Percentiles rank a stretch among this genome's conserved stretches.
These are phyloP conservation scores for Ballota nigra DNA, from an alignment of 257 asterid species.

Conservation along the genomic window DNA sequence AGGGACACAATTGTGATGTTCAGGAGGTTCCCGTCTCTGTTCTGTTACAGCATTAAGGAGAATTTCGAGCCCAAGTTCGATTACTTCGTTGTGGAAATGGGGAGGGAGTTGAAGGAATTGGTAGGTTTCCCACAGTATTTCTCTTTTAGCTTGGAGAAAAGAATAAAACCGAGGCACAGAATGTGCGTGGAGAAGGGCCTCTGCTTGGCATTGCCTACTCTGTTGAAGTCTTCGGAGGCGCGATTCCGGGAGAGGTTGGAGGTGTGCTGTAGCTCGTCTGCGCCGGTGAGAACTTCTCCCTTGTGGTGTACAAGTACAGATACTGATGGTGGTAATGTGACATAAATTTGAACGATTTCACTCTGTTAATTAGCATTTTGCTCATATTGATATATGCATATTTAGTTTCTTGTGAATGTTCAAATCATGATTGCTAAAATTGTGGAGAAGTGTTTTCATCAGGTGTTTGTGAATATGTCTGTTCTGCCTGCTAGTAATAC, in stretches of 20 bases:
- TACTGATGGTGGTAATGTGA: constrained; percentile 33
- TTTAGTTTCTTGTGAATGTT: constrained; percentile 11
- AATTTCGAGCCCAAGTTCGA: constrained; percentile 82
- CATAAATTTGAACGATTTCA: constrained; percentile 17
- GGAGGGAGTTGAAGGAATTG: constrained; percentile 79
- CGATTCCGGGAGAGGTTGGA: constrained; percentile 65
- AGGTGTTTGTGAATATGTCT: constrained; percentile 17
- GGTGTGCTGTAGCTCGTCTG: constrained; percentile 65
- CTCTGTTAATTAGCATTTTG: constrained; percentile 3
- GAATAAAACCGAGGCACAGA: constrained; percentile 79
- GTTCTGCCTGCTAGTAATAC: not conserved
- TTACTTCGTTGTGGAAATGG: constrained; percentile 86
- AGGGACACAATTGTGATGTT: constrained; percentile 60
- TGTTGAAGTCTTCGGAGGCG: constrained; percentile 63
- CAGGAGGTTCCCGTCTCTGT: constrained; percentile 76
- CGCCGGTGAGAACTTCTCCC: constrained; percentile 74
- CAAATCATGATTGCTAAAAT: not conserved
- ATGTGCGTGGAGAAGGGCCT: constrained; percentile 78
- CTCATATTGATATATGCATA: no score
- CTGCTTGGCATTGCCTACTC: constrained; percentile 69
- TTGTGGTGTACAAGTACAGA: constrained; percentile 51
- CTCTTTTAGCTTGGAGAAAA: constrained; percentile 82
- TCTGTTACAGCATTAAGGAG: constrained; percentile 78
- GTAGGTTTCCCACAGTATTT: constrained; percentile 82
- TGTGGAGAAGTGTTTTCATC: not conserved